Evolutionary conservation across 2,329 filamentous ascomycete species (phyloP).

Genomic region (Clarireedia monteithiana): DNA sequence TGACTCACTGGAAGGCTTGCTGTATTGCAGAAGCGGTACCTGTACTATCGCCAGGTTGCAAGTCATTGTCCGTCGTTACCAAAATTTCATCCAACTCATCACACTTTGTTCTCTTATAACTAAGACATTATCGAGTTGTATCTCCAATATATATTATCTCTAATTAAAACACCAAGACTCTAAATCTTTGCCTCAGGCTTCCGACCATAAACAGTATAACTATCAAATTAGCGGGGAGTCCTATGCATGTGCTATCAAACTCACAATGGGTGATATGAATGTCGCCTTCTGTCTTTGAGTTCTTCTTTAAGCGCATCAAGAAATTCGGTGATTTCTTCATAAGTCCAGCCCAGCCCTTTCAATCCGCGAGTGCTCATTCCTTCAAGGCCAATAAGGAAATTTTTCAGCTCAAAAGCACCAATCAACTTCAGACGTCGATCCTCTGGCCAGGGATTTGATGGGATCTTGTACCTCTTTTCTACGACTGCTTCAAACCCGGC

Average conservation of each 20-base stretch:
- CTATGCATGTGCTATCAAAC: neutral
- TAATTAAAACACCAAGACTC: neutral
- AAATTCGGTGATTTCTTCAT: neutral
- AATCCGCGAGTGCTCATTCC: neutral
- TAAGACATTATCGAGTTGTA: too few relatives aligned
- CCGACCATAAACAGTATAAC: neutral
- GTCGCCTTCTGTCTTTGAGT: neutral
- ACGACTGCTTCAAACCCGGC: constrained; percentile 21
- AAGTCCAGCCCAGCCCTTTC: neutral
- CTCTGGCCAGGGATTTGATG: constrained; percentile 21
- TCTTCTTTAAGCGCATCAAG: neutral
- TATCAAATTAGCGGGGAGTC: neutral
- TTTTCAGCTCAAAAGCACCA: neutral
- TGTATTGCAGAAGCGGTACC: too few relatives aligned
- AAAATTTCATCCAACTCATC: too few relatives aligned
- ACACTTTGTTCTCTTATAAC: too few relatives aligned
- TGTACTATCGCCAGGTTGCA: too few relatives aligned
- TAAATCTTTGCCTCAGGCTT: neutral
- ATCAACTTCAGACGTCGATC: constrained; percentile 22
- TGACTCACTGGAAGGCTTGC: too few relatives aligned
- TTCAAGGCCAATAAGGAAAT: neutral
- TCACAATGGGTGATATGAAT: neutral
- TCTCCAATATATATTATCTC: too few relatives aligned
- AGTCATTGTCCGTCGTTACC: too few relatives aligned
- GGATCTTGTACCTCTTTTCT: constrained; percentile 23